phyloP scores from a whole-genome alignment of 371 early-diverging fungal species.

The Mucor racemosus region DNA sequence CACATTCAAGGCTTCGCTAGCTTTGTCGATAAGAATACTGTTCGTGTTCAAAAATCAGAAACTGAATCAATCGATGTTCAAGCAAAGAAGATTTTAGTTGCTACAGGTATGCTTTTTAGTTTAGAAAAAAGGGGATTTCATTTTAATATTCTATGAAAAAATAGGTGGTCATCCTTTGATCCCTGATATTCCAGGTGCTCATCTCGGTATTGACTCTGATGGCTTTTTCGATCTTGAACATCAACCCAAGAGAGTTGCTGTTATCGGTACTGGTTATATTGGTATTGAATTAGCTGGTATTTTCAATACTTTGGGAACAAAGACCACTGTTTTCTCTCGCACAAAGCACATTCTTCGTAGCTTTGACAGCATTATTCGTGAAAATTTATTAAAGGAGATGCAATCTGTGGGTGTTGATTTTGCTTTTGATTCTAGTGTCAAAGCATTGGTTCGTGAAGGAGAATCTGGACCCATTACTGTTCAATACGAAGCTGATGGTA shows the following conservation, averaged over 20 bases:
- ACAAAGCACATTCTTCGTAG: conserved; percentile 83
- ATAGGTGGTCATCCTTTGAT: conserved; percentile 78
- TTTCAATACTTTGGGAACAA: conserved; percentile 86
- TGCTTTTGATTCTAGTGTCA: conserved; percentile 68
- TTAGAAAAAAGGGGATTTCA: not conserved
- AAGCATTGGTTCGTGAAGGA: conserved; percentile 45
- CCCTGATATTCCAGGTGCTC: conserved; percentile 83
- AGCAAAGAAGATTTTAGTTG: conserved; percentile 88
- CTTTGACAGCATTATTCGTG: conserved; percentile 91
- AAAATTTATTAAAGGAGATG: conserved; percentile 82
- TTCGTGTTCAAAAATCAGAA: conserved; percentile 67
- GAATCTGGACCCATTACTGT: conserved; percentile 49
- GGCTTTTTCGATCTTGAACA: conserved; percentile 94
- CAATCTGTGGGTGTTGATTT: conserved; percentile 74
- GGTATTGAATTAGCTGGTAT: conserved; percentile 97
- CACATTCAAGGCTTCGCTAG: conserved; percentile 84
- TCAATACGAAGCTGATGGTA: conserved; percentile 45
- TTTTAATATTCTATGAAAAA: not conserved
- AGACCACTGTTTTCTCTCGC: conserved; percentile 88
- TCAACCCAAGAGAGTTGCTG: conserved; percentile 92
- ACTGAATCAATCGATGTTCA: conserved; percentile 54
- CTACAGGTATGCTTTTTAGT: conserved; percentile 63
- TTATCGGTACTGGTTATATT: conserved; percentile 91
- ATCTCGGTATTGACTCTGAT: conserved; percentile 90
- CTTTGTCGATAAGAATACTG: conserved; percentile 76